Evolutionary conservation across 441 rosid genomes (phyloP).

Genomic region (Arabidopsis lyrata): DNA sequence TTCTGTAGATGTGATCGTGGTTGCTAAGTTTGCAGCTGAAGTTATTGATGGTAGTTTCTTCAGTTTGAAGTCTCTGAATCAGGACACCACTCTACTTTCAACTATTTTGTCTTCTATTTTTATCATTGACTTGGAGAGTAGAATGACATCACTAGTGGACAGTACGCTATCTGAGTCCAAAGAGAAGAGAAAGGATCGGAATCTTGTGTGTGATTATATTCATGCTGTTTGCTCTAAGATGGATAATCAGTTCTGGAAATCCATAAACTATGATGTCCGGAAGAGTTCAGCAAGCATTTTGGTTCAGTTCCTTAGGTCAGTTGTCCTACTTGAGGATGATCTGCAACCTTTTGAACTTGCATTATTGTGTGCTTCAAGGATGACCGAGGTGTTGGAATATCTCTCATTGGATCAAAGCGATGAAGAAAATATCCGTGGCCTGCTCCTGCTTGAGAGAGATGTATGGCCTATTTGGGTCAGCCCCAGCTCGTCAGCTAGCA

Average conservation of each 20-base stretch:
- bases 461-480: slow-evolving; percentile 85
- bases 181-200: slow-evolving; percentile 50
- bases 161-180: slow-evolving; percentile 39
- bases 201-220: slow-evolving; percentile 52
- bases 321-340: slow-evolving; percentile 62
- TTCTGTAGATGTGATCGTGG: slow-evolving; percentile 45
- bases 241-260: slow-evolving; percentile 61
- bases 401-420: slow-evolving; percentile 62
- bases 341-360: slow-evolving; percentile 54
- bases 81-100: slow-evolving; percentile 65
- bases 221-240: slow-evolving; percentile 55
- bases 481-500: slow-evolving; percentile 46
- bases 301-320: slow-evolving; percentile 61
- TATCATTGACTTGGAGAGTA: slow-evolving; percentile 74
- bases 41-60: slow-evolving; percentile 71
- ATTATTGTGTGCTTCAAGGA: slow-evolving; percentile 71
- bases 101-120: slow-evolving; percentile 64
- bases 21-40: slow-evolving; percentile 72
- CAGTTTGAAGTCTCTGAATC: slow-evolving; percentile 60
- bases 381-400: slow-evolving; percentile 65
- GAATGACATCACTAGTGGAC: slow-evolving; percentile 53
- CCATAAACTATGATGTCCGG: slow-evolving; percentile 53
- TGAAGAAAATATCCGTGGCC: slow-evolving; percentile 71
- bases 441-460: slow-evolving; percentile 69
- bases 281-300: slow-evolving; percentile 59